Conservation (phyloP, 1,284 basidiomycete genomes). For the Marasmius sp. region DNA sequence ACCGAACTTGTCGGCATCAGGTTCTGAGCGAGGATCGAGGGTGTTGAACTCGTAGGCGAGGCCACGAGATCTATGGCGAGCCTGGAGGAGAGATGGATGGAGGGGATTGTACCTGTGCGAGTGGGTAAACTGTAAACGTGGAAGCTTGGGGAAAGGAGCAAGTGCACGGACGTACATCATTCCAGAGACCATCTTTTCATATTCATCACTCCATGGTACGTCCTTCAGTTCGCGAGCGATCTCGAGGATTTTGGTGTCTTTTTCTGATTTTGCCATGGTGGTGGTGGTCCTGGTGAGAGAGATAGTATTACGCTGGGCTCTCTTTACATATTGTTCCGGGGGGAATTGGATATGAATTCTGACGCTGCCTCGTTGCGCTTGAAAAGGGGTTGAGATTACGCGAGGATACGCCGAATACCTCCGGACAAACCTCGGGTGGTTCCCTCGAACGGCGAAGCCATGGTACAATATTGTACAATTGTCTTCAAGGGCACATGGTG, state of each 20-base stretch:
- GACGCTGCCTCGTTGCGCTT: too few relatives aligned
- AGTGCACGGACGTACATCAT: not conserved
- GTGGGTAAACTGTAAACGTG: not conserved
- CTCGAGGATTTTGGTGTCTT: not conserved
- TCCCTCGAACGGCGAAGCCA: not conserved
- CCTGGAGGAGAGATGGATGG: not conserved
- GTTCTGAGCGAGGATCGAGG: not conserved
- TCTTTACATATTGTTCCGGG: too few relatives aligned
- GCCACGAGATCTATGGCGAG: not conserved
- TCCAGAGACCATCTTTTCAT: not conserved
- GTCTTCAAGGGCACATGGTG: conserved; percentile 10
- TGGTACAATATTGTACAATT: not conserved
- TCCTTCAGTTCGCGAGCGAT: not conserved
- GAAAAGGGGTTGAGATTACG: too few relatives aligned
- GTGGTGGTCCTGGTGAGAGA: not conserved
- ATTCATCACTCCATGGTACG: not conserved
- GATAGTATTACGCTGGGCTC: too few relatives aligned
- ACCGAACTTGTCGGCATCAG: not conserved
- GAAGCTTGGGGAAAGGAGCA: not conserved
- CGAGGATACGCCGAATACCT: too few relatives aligned
- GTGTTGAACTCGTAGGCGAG: not conserved
- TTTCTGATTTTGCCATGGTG: not conserved
- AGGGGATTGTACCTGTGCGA: not conserved
- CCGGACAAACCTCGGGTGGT: too few relatives aligned
- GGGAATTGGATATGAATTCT: too few relatives aligned